phyloP scores from a whole-genome alignment of 805 yeast species.

The Candida krabiensis region DNA sequence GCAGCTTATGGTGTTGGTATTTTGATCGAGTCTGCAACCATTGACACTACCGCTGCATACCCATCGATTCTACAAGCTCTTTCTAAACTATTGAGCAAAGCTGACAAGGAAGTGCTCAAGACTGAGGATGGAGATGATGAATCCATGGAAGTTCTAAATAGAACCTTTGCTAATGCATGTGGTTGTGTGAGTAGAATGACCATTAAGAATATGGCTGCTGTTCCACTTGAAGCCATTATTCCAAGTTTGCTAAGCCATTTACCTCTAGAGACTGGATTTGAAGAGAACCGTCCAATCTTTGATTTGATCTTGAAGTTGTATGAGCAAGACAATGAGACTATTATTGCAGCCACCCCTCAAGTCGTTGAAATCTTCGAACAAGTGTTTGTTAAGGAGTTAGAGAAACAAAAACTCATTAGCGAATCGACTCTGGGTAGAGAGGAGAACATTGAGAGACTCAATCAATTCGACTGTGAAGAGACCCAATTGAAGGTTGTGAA shows the following conservation, averaged over 20 bases:
- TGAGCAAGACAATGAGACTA: conserved; percentile 56
- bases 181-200: conserved; percentile 96
- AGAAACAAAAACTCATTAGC: conserved; percentile 63
- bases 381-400: conserved; percentile 74
- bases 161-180: conserved; percentile 90
- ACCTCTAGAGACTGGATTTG: conserved; percentile 85
- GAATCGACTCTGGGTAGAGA: conserved; percentile 86
- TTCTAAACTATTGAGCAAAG: conserved; percentile 73
- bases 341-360: conserved; percentile 56
- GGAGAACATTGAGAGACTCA: conserved; percentile 71
- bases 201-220: conserved; percentile 63
- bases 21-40: conserved; percentile 51
- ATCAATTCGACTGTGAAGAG: conserved; percentile 75
- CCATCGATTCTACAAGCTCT: conserved; percentile 65
- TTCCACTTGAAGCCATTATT: conserved; percentile 75
- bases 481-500: conserved; percentile 63
- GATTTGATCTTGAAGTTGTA: conserved; percentile 72
- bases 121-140: conserved; percentile 73
- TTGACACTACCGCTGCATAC: conserved; percentile 62
- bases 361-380: conserved; percentile 66
- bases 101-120: conserved; percentile 64
- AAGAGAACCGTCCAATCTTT: conserved; percentile 91
- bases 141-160: conserved; percentile 71
- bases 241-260: conserved; percentile 75
- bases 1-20: conserved; percentile 96